Conservation (phyloP, 2,329 filamentous ascomycete genomes). For the Colletotrichum sp. region DNA sequence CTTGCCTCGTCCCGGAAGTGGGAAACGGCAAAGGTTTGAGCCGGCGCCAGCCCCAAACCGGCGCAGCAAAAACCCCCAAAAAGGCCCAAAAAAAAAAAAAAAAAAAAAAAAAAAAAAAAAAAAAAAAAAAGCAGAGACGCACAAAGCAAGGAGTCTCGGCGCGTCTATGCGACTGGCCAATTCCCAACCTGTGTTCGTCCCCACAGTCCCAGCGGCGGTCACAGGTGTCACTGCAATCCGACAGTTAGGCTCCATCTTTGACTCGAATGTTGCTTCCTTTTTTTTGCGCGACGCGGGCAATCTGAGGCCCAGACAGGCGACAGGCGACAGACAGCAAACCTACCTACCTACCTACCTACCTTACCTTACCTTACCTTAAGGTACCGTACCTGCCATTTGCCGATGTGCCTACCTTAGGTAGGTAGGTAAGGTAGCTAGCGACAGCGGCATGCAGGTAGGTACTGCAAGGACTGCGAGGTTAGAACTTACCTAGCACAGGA, state of each 20-base stretch:
- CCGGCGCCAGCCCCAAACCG: too few species aligned
- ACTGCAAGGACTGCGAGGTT: neutral
- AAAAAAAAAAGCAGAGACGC: neutral
- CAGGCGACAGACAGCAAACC: neutral
- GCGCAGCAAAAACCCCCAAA: too few species aligned
- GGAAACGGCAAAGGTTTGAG: too few species aligned
- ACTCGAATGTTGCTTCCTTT: neutral
- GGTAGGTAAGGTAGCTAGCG: neutral
- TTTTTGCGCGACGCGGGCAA: neutral
- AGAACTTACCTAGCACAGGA: neutral
- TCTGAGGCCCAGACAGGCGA: neutral
- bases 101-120: neutral
- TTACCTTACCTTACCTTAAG: neutral
- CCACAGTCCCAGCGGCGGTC: neutral
- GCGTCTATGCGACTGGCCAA: neutral
- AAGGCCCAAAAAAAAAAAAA: too few species aligned
- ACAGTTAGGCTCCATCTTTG: neutral
- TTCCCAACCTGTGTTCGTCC: neutral
- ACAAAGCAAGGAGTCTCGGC: neutral
- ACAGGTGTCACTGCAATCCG: constrained; percentile 5
- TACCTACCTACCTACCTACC: neutral
- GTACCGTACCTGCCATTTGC: neutral
- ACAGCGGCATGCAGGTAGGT: neutral
- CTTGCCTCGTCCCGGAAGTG: too few species aligned
- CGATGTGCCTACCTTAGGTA: too few species aligned